phyloP scores from a whole-genome alignment of 331 rosid genomes.

The Quercus tomentella region DNA sequence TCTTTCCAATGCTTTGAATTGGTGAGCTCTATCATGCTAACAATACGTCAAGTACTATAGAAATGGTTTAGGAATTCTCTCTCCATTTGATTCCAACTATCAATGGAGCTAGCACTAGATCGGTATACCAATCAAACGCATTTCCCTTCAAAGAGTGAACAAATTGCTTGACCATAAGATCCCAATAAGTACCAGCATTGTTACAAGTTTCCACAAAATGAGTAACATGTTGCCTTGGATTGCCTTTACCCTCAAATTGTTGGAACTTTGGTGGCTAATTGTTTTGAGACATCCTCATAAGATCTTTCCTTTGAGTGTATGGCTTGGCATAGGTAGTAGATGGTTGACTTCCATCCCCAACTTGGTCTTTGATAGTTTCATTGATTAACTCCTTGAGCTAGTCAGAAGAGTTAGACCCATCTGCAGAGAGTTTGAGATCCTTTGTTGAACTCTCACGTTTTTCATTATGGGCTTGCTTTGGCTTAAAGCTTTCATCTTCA shows the following conservation, averaged over 20 bases:
- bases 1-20: not conserved
- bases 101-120: not conserved
- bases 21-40: not conserved
- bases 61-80: not conserved
- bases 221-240: not conserved
- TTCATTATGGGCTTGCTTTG: no score
- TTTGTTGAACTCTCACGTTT: no score
- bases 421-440: not conserved
- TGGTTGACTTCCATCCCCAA: not conserved
- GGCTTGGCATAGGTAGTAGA: not conserved
- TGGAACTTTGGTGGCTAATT: not conserved
- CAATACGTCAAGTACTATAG: not conserved
- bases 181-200: not conserved
- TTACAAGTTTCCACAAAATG: not conserved
- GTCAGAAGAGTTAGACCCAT: not conserved
- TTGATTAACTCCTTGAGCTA: not conserved
- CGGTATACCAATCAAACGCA: not conserved
- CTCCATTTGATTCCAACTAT: not conserved
- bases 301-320: not conserved
- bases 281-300: not conserved
- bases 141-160: not conserved
- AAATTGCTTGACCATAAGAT: not conserved
- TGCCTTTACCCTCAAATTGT: not conserved
- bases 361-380: not conserved
- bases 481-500: no score